Evolutionary conservation across 345 rosid species (phyloP), one percentile per base, ranked within the genome.

Genomic region (Mallotus nudiflorus): DNA sequence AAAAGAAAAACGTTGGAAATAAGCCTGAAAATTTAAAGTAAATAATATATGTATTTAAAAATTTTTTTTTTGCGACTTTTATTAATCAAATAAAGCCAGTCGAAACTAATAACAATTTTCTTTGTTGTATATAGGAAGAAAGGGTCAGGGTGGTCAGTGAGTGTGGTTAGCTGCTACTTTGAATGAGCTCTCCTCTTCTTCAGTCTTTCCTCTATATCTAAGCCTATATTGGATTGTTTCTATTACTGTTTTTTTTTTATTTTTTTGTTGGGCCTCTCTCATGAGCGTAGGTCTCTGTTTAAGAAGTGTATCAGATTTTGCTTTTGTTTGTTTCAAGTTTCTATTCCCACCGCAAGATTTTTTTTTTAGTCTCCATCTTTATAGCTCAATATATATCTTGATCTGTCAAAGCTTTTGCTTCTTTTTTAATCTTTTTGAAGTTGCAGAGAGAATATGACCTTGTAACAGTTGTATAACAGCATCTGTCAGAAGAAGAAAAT

Each of bases 381-480:
- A 5, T 52, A 3, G 3, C 27, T 48, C 57, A 19, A 57, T 9
- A 16, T 52, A 4, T n/a, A n/a, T n/a, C n/a, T n/a, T n/a, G n/a
- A n/a, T 52, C 27, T 52, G 27, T 2, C 27, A 52, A 55, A 48
- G 37, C 42, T 49, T 56, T 45, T 58, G 66, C 76, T 73, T 59
- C 52, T 44, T 18, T 61, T 3, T 33, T 2, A 33, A 2, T 2
- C 6, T 33, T 33, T 33, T 45, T 46, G 27, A 19, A 24, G 27
- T 63, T 28, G 16, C 31, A 71, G 53, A 65, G 46, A 35, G 62
- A 53, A 72, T 27, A 78, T 80, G 86, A 80, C 85, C 66, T 55
- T 62, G 66, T 77, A 76, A 73, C 85, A 83, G 85, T 81, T 74
- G 70, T 37, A 51, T 68, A 82, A 75, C 88, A 77, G 85, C 80